Evolutionary conservation across 1,139 yeast species (phyloP).

Genomic region (Scheffersomyces quercinus): DNA sequence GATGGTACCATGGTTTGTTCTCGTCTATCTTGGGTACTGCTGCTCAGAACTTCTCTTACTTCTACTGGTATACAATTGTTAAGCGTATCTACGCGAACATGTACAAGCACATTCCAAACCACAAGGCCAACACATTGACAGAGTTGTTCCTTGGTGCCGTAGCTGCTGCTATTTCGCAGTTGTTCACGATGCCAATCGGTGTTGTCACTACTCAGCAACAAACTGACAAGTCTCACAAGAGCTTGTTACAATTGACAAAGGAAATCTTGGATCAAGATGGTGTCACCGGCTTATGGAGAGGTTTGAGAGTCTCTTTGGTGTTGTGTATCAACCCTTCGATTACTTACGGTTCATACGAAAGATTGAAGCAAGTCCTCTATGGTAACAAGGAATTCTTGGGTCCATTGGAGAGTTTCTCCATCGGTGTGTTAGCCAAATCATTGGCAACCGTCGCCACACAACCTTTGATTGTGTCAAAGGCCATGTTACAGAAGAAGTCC

Average conservation of each 20-base stretch:
- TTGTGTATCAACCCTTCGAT: constrained; percentile 84
- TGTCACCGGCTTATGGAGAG: constrained; percentile 76
- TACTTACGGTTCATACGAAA: constrained; percentile 81
- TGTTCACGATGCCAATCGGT: constrained; percentile 80
- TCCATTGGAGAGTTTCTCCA: constrained; percentile 67
- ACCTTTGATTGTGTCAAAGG: constrained; percentile 84
- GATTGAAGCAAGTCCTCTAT: constrained; percentile 59
- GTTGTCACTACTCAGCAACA: constrained; percentile 87
- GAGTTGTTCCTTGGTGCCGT: constrained; percentile 80
- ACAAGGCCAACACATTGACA: constrained; percentile 56
- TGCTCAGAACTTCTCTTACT: constrained; percentile 79
- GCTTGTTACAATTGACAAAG: constrained; percentile 49
- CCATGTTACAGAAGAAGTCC: constrained; percentile 65
- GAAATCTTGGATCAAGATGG: constrained; percentile 70
- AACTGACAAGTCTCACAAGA: constrained; percentile 48
- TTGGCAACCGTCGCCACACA: constrained; percentile 81
- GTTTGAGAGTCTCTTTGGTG: constrained; percentile 77
- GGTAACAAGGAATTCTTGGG: constrained; percentile 48
- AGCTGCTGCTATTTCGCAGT: constrained; percentile 83
- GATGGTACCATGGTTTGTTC: constrained; percentile 73
- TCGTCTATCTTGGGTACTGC: constrained; percentile 75
- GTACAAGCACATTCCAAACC: constrained; percentile 38
- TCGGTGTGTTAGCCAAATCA: constrained; percentile 80
- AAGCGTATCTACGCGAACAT: constrained; percentile 56
- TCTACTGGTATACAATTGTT: constrained; percentile 82